These are phyloP conservation scores for Podila minutissima DNA, from an alignment of 192 early-diverging fungal species.

Conservation along the genomic window DNA sequence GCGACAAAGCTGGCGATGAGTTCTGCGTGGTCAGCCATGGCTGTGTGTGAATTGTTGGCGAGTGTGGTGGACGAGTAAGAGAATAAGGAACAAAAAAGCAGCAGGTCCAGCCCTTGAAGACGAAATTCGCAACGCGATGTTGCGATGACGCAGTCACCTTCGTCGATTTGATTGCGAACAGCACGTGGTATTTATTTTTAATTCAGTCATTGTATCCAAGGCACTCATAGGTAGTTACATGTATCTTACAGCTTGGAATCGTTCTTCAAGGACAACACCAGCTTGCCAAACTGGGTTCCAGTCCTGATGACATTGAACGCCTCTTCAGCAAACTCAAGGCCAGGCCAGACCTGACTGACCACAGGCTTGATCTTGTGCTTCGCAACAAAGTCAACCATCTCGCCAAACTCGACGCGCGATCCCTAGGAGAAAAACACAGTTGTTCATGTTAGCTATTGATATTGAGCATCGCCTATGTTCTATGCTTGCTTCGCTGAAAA, in stretches of 20 bases:
- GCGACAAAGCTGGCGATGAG: constrained; percentile 68
- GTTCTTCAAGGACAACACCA: constrained; percentile 26
- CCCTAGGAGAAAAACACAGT: constrained; percentile 20
- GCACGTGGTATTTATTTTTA: background rate
- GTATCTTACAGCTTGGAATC: constrained; percentile 20
- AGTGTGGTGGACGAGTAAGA: background rate
- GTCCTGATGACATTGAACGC: constrained; percentile 24
- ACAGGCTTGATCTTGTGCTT: constrained; percentile 67
- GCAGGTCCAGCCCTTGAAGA: too few relatives aligned
- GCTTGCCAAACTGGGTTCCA: constrained; percentile 39
- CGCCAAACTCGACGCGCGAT: constrained; percentile 64
- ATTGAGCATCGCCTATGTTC: constrained; percentile 3
- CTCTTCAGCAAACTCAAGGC: constrained; percentile 45
- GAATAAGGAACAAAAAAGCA: background rate
- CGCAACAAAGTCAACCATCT: constrained; percentile 69
- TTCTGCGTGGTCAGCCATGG: constrained; percentile 58
- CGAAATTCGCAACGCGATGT: too few relatives aligned
- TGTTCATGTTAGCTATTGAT: constrained; percentile 7
- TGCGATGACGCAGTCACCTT: background rate
- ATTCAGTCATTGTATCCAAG: background rate
- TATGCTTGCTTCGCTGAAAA: constrained; percentile 5
- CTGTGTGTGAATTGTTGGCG: background rate
- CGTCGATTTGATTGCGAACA: background rate
- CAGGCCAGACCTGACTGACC: constrained; percentile 63
- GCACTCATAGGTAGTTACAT: background rate